These are phyloP conservation scores for Xanthoparmelia taractica DNA, from an alignment of 495 filamentous ascomycete species.

Conservation along the genomic window DNA sequence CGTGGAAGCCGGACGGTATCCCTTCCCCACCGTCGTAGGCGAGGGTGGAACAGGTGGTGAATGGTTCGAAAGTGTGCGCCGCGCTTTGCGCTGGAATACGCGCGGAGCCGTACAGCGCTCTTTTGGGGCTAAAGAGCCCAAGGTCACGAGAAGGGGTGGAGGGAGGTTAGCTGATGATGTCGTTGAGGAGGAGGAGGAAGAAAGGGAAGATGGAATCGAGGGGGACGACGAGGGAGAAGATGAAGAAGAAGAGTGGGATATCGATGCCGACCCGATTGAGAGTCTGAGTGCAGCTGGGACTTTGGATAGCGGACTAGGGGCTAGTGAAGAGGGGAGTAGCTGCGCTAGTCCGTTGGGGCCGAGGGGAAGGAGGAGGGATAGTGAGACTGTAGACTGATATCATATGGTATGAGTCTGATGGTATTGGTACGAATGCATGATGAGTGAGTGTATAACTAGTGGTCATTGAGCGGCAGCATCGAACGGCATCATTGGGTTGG, in stretches of 20 bases:
- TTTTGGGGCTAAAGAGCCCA: slow-evolving; percentile 47
- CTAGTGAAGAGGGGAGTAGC: slow-evolving; percentile 51
- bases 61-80: slow-evolving; percentile 90
- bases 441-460: background rate
- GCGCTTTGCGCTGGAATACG: slow-evolving; percentile 89
- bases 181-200: slow-evolving; percentile 36
- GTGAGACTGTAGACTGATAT: slow-evolving; percentile 26
- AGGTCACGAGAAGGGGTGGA: slow-evolving; percentile 27
- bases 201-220: slow-evolving; percentile 28
- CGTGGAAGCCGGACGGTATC: slow-evolving; percentile 87
- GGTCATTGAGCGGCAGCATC: background rate
- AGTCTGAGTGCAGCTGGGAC: slow-evolving; percentile 31
- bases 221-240: slow-evolving; percentile 34
- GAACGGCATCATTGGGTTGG: no score
- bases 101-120: slow-evolving; percentile 78
- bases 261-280: slow-evolving; percentile 61
- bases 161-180: slow-evolving; percentile 23
- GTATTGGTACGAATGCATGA: background rate
- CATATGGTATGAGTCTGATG: background rate
- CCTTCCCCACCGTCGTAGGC: slow-evolving; percentile 86
- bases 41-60: slow-evolving; percentile 56
- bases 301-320: slow-evolving; percentile 44
- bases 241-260: slow-evolving; percentile 63
- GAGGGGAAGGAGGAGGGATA: slow-evolving; percentile 65
- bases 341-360: slow-evolving; percentile 58